These are phyloP conservation scores for Mercurialis annua DNA, from an alignment of 345 rosid genomes.

Conservation along the genomic window DNA sequence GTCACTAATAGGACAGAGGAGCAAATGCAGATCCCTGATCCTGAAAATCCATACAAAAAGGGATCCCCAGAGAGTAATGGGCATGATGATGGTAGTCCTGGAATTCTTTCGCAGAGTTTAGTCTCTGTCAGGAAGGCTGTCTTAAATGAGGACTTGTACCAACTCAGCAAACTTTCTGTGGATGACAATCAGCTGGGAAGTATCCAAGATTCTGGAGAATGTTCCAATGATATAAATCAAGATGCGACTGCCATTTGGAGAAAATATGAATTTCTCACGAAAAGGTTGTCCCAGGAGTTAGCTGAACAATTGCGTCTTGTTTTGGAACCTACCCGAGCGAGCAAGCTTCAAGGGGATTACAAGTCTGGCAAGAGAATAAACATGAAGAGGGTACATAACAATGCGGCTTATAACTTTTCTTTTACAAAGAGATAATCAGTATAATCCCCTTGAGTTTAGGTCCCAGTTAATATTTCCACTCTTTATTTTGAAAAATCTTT, in stretches of 20 bases:
- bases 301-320: constrained; percentile 94
- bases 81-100: constrained; percentile 32
- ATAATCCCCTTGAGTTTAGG: no score
- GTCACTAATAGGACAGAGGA: constrained; percentile 39
- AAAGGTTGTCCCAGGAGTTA: constrained; percentile 81
- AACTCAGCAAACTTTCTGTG: constrained; percentile 44
- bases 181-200: constrained; percentile 38
- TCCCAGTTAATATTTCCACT: no score
- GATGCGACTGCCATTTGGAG: constrained; percentile 66
- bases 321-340: constrained; percentile 86
- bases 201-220: constrained; percentile 40
- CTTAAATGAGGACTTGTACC: constrained; percentile 37
- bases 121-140: constrained; percentile 50
- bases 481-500: no score
- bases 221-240: constrained; percentile 38
- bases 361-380: constrained; percentile 94
- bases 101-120: constrained; percentile 42
- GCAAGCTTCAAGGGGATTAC: constrained; percentile 95
- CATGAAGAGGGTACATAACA: constrained; percentile 71
- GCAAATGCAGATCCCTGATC: constrained; percentile 37
- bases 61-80: constrained; percentile 28
- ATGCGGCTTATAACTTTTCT: neutral
- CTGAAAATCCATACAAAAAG: constrained; percentile 33
- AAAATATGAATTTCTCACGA: constrained; percentile 68
- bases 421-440: no score